Conservation (phyloP, 768 basidiomycete genomes). For the Lyophyllum atratum region DNA sequence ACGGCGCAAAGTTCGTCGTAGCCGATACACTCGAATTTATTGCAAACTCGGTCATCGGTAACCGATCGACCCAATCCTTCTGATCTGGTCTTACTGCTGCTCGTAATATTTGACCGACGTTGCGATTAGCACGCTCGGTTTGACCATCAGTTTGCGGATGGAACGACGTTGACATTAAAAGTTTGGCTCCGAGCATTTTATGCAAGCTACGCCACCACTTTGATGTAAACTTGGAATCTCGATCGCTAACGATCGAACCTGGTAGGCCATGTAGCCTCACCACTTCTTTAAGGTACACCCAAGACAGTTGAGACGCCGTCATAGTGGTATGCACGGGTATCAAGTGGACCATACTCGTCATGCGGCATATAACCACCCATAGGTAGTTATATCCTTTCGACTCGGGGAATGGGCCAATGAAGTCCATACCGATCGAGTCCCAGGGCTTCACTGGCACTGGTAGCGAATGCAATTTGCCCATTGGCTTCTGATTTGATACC, state of each 20-base stretch:
- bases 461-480: conserved; percentile 30
- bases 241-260: conserved; percentile 29
- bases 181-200: conserved; percentile 23
- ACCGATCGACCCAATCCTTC: conserved; percentile 29
- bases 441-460: too few species aligned
- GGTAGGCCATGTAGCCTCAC: conserved; percentile 32
- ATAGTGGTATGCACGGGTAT: conserved; percentile 24
- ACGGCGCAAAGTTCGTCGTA: conserved; percentile 34
- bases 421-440: too few species aligned
- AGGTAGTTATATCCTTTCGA: conserved; percentile 35
- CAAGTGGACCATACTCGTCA: conserved; percentile 34
- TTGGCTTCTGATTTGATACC: conserved; percentile 11
- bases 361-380: conserved; percentile 30
- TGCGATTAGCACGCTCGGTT: conserved; percentile 26
- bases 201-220: conserved; percentile 31
- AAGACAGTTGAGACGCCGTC: conserved; percentile 23
- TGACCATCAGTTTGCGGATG: conserved; percentile 44
- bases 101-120: conserved; percentile 30
- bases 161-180: conserved; percentile 21
- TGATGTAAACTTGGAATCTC: conserved; percentile 35
- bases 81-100: conserved; percentile 25
- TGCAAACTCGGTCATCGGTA: conserved; percentile 38
- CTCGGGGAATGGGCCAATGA: too few species aligned
- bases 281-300: conserved; percentile 27
- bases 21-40: conserved; percentile 29